phyloP scores from a whole-genome alignment of 1,139 yeast genomes.

The Hyphopichia buzzinii region DNA sequence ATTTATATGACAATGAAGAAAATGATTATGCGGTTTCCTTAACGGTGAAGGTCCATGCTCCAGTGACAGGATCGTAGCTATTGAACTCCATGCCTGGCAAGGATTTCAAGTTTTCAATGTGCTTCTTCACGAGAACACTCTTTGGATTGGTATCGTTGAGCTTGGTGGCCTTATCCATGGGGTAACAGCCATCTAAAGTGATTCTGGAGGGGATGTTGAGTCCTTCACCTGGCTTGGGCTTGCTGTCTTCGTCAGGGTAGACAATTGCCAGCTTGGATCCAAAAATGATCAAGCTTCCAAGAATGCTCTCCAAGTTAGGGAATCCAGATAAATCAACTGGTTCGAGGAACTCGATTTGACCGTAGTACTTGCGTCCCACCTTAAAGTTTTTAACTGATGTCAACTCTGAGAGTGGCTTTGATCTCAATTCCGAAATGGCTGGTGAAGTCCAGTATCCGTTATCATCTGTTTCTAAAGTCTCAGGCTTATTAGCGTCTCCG shows the following conservation, averaged over 20 bases:
- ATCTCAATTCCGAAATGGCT: conserved; percentile 57
- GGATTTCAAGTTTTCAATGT: conserved; percentile 63
- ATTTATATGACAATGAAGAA: too few relatives aligned
- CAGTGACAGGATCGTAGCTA: conserved; percentile 74
- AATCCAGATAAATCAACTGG: conserved; percentile 82
- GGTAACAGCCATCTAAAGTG: conserved; percentile 76
- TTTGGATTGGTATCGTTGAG: conserved; percentile 76
- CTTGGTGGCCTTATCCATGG: conserved; percentile 68
- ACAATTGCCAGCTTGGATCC: conserved; percentile 61
- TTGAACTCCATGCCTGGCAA: conserved; percentile 63
- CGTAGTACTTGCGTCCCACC: conserved; percentile 80
- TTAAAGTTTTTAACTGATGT: conserved; percentile 63
- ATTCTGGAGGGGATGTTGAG: conserved; percentile 74
- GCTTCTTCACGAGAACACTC: conserved; percentile 68
- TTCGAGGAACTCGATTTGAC: conserved; percentile 67
- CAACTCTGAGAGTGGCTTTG: conserved; percentile 60
- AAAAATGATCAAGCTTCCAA: conserved; percentile 65
- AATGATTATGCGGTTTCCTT: background rate
- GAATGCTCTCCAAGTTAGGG: conserved; percentile 56
- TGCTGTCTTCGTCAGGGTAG: conserved; percentile 66
- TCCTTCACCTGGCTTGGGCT: conserved; percentile 76
- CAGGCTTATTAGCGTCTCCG: conserved; percentile 28
- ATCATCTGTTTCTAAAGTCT: conserved; percentile 44
- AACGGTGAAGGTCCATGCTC: conserved; percentile 75
- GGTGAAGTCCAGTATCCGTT: conserved; percentile 92